These are phyloP conservation scores for Ambrosia hybrid DNA, from an alignment of 140 eudicot species.

Conservation along the genomic window DNA sequence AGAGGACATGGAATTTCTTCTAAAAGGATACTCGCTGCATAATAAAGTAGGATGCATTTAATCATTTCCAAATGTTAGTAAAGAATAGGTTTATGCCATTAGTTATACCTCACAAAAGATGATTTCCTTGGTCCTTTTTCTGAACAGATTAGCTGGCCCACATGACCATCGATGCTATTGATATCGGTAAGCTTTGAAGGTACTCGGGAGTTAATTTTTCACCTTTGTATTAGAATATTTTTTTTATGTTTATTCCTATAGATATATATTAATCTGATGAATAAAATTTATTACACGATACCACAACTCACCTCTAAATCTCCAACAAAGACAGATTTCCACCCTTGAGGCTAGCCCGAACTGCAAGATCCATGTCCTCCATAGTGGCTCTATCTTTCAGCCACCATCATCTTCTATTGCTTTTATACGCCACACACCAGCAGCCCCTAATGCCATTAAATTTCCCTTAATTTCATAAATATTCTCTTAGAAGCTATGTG, in stretches of 20 bases:
- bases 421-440: slow-evolving; percentile 81
- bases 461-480: no score
- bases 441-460: no score
- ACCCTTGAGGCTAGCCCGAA: slow-evolving; percentile 55
- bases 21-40: slow-evolving; percentile 74
- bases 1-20: slow-evolving; percentile 65
- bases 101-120: slow-evolving; percentile 50
- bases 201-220: slow-evolving; percentile 87
- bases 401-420: slow-evolving; percentile 79
- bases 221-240: slow-evolving; percentile 37
- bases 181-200: slow-evolving; percentile 75
- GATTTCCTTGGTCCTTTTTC: slow-evolving; percentile 74
- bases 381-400: slow-evolving; percentile 87
- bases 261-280: slow-evolving; percentile 1
- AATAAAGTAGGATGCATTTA: slow-evolving; percentile 15
- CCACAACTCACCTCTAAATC: slow-evolving; percentile 47
- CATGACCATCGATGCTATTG: slow-evolving; percentile 96
- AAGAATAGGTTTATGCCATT: neutral
- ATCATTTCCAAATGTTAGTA: slow-evolving; percentile 1
- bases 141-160: slow-evolving; percentile 81
- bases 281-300: neutral
- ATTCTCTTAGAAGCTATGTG: no score
- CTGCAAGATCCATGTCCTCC: slow-evolving; percentile 93
- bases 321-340: slow-evolving; percentile 76
- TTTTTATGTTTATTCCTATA: slow-evolving; percentile 7